These are phyloP conservation scores for Sporobolomyces pararoseus DNA, from an alignment of 768 basidiomycete species.

Conservation along the genomic window DNA sequence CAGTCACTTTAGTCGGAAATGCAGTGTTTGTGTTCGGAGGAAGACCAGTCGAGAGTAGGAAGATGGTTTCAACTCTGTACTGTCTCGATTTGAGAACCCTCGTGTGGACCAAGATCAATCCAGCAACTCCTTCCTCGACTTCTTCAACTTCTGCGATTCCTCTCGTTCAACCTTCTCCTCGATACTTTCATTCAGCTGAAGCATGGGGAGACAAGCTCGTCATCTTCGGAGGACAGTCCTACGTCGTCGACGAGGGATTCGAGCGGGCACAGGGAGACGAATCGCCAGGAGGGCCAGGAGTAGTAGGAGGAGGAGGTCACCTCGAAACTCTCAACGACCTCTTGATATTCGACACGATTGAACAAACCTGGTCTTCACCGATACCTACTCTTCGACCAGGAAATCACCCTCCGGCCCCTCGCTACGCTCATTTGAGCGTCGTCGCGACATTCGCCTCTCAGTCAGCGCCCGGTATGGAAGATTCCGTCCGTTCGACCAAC, in stretches of 20 bases:
- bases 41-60: constrained; percentile 51
- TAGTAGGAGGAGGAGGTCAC: background rate
- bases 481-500: background rate
- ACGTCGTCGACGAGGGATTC: constrained; percentile 53
- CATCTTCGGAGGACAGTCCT: constrained; percentile 92
- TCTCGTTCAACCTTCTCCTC: constrained; percentile 62
- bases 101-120: constrained; percentile 53
- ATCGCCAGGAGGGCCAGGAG: background rate
- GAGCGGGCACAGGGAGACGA: too few relatives aligned
- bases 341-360: constrained; percentile 74
- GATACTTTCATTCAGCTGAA: constrained; percentile 76
- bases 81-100: constrained; percentile 78
- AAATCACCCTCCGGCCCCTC: constrained; percentile 67
- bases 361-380: constrained; percentile 66
- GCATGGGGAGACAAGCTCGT: constrained; percentile 78
- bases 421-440: constrained; percentile 91
- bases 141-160: constrained; percentile 28
- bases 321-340: constrained; percentile 58
- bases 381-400: constrained; percentile 45
- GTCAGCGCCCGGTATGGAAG: background rate
- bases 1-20: constrained; percentile 56
- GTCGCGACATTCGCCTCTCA: constrained; percentile 49
- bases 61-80: constrained; percentile 88
- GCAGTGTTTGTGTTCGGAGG: constrained; percentile 36
- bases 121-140: constrained; percentile 25